These are phyloP conservation scores for Saraca asoca DNA, from an alignment of 331 rosid species.

Conservation along the genomic window DNA sequence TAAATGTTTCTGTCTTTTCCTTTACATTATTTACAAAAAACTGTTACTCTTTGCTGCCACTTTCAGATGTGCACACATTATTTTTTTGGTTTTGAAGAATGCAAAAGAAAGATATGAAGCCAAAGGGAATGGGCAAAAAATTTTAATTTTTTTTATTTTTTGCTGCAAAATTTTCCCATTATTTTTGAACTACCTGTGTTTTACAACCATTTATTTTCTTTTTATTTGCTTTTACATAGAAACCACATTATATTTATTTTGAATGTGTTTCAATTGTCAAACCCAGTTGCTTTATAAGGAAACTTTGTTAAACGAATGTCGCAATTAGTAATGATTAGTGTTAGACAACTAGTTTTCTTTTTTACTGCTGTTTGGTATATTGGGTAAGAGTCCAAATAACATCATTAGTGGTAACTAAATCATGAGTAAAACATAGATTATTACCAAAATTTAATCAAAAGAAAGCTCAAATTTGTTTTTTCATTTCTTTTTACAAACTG, in stretches of 20 bases:
- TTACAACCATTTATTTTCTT: not conserved
- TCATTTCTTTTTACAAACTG: not conserved
- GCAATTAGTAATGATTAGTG: slow-evolving; percentile 39
- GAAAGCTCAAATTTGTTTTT: too few species aligned
- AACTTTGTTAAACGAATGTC: slow-evolving; percentile 32
- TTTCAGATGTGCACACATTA: slow-evolving; percentile 11
- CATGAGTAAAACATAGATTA: not conserved
- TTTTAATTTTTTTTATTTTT: not conserved
- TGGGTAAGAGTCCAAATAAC: slow-evolving; percentile 4
- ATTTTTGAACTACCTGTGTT: not conserved
- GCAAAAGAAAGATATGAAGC: not conserved
- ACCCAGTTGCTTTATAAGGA: slow-evolving; percentile 25
- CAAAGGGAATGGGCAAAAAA: not conserved
- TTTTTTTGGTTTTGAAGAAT: not conserved
- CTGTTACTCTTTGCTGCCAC: slow-evolving; percentile 2
- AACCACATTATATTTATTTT: not conserved
- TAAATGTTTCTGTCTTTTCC: slow-evolving; percentile 24
- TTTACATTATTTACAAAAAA: not conserved
- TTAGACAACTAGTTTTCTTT: slow-evolving; percentile 17
- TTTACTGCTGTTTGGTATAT: slow-evolving; percentile 3
- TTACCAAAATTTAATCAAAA: too few species aligned
- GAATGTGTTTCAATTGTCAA: slow-evolving; percentile 12
- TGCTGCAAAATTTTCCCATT: not conserved
- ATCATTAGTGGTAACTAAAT: slow-evolving; percentile 35
- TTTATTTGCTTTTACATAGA: not conserved